Conservation (phyloP, 176 grass and related monocot species). For the Elymus sibiricus region DNA sequence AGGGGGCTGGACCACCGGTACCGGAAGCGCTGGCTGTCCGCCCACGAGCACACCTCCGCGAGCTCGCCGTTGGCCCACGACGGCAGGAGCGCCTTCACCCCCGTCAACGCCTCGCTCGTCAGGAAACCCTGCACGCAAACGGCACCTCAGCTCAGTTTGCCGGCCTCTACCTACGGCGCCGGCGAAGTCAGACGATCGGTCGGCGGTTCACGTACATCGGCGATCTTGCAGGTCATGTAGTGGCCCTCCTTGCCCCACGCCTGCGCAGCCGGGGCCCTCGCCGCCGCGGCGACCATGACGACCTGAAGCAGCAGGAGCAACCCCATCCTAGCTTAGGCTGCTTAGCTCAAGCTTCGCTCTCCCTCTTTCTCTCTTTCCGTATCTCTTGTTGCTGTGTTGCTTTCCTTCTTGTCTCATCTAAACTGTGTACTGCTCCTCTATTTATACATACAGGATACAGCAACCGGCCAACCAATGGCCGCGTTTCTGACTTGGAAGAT, state of each 20-base stretch:
- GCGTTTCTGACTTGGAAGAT: neutral
- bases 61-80: slow-evolving; percentile 50
- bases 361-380: too few species aligned
- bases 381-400: neutral
- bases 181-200: too few species aligned
- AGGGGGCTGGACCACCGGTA: slow-evolving; percentile 63
- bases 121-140: slow-evolving; percentile 38
- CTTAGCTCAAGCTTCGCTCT: neutral
- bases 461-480: neutral
- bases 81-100: slow-evolving; percentile 49
- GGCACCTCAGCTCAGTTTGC: too few species aligned
- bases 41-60: slow-evolving; percentile 59
- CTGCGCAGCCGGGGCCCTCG: slow-evolving; percentile 18
- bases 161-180: too few species aligned
- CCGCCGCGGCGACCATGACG: slow-evolving; percentile 6
- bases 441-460: slow-evolving; percentile 1
- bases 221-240: slow-evolving; percentile 79
- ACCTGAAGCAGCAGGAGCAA: slow-evolving; percentile 4
- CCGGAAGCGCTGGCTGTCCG: slow-evolving; percentile 45
- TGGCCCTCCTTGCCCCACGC: slow-evolving; percentile 73
- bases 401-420: neutral
- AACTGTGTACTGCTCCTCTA: neutral
- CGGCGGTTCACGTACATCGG: slow-evolving; percentile 28
- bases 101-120: slow-evolving; percentile 35
- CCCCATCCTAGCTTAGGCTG: neutral